Percentiles rank a stretch among this genome's conserved stretches.
These are phyloP conservation scores for Jaapia argillacea DNA, from an alignment of 768 basidiomycete genomes.

Conservation along the genomic window DNA sequence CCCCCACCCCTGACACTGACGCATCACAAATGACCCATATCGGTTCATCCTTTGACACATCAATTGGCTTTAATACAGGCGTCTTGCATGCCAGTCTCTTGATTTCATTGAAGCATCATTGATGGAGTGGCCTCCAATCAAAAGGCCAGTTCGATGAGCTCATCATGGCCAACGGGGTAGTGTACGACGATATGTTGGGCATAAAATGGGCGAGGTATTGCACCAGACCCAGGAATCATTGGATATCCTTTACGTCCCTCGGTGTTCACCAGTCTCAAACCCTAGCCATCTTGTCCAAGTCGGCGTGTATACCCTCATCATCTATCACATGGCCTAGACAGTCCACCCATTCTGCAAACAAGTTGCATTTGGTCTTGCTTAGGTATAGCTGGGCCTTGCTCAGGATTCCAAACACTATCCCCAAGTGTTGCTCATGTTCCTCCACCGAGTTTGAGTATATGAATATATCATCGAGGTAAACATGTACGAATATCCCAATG, in stretches of 20 bases:
- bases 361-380: conserved; percentile 21
- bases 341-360: conserved; percentile 20
- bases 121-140: conserved; percentile 19
- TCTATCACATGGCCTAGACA: conserved; percentile 32
- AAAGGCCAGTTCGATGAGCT: no score
- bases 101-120: conserved; percentile 11
- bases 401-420: conserved; percentile 20
- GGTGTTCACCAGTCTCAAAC: conserved; percentile 26
- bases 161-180: conserved; percentile 20
- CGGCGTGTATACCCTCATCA: conserved; percentile 25
- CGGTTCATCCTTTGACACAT: not conserved
- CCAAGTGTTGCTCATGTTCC: conserved; percentile 26
- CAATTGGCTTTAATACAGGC: conserved; percentile 2
- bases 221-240: conserved; percentile 28
- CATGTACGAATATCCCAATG: not conserved
- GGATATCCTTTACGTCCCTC: conserved; percentile 22
- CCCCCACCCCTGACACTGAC: conserved; percentile 10
- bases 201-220: conserved; percentile 28
- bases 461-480: not conserved
- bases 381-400: conserved; percentile 20
- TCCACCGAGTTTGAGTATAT: conserved; percentile 11
- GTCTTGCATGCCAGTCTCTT: not conserved
- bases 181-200: conserved; percentile 23
- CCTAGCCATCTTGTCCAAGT: conserved; percentile 23
- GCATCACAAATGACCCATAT: conserved; percentile 18